Evolutionary conservation across 805 yeast genomes (phyloP), one percentile per base, ranked within the genome.

Genomic region (Candida khao-thaluensis): DNA sequence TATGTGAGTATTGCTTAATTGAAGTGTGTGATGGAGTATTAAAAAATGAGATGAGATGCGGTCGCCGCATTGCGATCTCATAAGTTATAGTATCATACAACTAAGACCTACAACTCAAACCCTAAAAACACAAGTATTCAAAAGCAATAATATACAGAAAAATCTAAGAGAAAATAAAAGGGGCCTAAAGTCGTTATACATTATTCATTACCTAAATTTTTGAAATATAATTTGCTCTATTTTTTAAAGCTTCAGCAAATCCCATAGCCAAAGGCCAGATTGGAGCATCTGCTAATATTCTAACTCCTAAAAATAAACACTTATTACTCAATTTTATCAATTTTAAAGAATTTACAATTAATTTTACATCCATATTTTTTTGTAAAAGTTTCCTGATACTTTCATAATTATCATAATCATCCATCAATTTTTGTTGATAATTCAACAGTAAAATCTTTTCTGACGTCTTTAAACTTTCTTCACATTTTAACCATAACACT

Each of bases 191-290:
- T 30, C 33, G 15, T 21, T 22, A 31, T 31, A 31, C 35, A 31
- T 31, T 31, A 31, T 10, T 22, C 27, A n/a, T 31, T 22, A 31
- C 20, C 35, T 30, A 42, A 18, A 31, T 41, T 21, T 43, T 44
- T 23, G 50, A 45, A 21, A 52, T 49, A 40, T 48, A 48, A 21
- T 47, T 47, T 2, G 60, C 60, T 52, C 89, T 72, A 22, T 80
- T 74, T 54, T 82, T 84, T 51, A 84, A 66, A 2, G 88, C 89
- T 54, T 84, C 91, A 0, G 91, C 91, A 65, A 84, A 82, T 14
- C 82, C 76, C 57, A 85, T 64, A 1, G 89, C 85, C 36, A 84
- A 73, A 0, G 93, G 93, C 95, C 95, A 85, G 17, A 85, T 82
- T 11, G 93, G 93, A 0, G 90, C 90, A 65, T 85, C 93, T 3